Percentiles rank a stretch among this genome's conserved stretches.
Conservation (phyloP, 495 filamentous ascomycete species). For the Penicillium roqueforti region DNA sequence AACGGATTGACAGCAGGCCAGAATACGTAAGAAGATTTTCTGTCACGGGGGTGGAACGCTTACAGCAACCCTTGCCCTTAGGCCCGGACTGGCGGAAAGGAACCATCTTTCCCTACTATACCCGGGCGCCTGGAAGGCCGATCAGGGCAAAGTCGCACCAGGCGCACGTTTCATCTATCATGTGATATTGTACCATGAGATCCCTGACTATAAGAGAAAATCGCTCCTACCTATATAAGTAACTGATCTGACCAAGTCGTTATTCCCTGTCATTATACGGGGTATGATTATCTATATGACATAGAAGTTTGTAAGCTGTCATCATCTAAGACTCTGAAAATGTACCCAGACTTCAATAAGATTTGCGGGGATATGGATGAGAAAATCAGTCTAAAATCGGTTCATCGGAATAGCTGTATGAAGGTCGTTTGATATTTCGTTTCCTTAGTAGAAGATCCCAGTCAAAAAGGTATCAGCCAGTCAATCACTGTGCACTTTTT, state of each 20-base stretch:
- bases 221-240: not conserved
- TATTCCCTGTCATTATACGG: not conserved
- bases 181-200: conserved; percentile 19
- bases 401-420: not conserved
- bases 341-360: not conserved
- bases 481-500: not conserved
- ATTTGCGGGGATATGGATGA: not conserved
- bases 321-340: not conserved
- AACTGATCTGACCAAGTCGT: not conserved
- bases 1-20: not conserved
- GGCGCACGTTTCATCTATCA: conserved; percentile 28
- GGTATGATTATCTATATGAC: too few species aligned
- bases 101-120: conserved; percentile 2
- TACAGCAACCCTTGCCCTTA: conserved; percentile 5
- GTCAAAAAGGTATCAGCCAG: not conserved
- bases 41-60: conserved; percentile 6
- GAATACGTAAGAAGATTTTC: not conserved
- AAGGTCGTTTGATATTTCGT: not conserved
- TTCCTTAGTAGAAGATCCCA: not conserved
- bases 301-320: not conserved
- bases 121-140: conserved; percentile 16
- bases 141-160: conserved; percentile 16
- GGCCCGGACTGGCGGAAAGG: conserved; percentile 20
- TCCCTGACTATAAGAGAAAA: not conserved
- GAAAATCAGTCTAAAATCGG: not conserved